Evolutionary conservation across 2,329 filamentous ascomycete species (phyloP).

Genomic region (Colletotrichum endophyticum): DNA sequence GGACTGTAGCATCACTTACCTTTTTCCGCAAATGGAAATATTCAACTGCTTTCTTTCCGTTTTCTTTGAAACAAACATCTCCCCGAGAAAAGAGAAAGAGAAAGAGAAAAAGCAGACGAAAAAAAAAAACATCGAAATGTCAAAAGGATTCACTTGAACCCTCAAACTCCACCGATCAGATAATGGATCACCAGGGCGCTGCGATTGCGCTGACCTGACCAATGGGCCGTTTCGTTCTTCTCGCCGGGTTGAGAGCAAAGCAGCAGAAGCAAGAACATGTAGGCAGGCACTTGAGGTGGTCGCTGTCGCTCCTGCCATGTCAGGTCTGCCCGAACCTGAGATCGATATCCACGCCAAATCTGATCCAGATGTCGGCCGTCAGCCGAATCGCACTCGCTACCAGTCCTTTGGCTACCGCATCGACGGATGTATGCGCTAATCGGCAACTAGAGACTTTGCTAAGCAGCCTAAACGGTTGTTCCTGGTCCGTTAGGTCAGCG

Average conservation of each 20-base stretch:
- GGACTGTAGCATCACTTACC: not conserved
- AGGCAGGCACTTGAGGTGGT: not conserved
- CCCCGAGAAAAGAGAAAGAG: not conserved
- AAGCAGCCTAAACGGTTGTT: not conserved
- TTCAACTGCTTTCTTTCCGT: not conserved
- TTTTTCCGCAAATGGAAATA: not conserved
- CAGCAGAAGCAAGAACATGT: not conserved
- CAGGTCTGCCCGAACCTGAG: not conserved
- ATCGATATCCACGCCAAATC: not conserved
- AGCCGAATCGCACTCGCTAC: not conserved
- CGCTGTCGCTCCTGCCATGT: not conserved
- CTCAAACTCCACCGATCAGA: not conserved
- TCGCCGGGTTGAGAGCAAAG: not conserved
- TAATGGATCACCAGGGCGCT: not conserved
- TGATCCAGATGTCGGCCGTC: not conserved
- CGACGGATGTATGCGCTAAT: not conserved
- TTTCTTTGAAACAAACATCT: not conserved
- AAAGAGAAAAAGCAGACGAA: not conserved
- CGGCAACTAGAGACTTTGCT: not conserved
- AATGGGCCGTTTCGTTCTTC: not conserved
- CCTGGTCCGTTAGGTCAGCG: not conserved
- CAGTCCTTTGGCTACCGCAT: not conserved
- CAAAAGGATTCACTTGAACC: not conserved
- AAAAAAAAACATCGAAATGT: not conserved
- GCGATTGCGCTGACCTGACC: not conserved